Evolutionary conservation across 2,329 filamentous ascomycete species (phyloP).

Genomic region (Calonectria fujianensis): DNA sequence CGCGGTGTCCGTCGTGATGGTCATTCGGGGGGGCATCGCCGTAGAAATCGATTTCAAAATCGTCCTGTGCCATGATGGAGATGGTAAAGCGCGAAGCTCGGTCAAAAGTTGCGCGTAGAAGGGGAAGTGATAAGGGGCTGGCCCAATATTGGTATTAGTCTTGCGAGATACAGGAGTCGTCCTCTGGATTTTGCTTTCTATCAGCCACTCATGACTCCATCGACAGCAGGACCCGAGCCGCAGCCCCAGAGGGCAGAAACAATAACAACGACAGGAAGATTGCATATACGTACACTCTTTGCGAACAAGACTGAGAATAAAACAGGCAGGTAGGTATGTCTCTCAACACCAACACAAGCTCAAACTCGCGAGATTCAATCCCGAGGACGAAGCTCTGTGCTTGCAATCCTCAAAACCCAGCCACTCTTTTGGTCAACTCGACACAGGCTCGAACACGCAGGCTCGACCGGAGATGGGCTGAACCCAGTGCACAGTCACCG

Average conservation of each 20-base stretch:
- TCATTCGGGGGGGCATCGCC: conserved; percentile 74
- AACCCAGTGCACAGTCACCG: conserved; percentile 40
- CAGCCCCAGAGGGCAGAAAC: conserved; percentile 49
- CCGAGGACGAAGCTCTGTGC: conserved; percentile 80
- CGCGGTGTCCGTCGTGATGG: conserved; percentile 57
- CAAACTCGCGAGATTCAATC: conserved; percentile 56
- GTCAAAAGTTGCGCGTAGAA: conserved; percentile 41
- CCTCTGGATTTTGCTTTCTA: conserved; percentile 52
- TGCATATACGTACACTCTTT: conserved; percentile 75
- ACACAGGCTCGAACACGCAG: conserved; percentile 50
- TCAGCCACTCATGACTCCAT: conserved; percentile 53
- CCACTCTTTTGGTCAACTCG: conserved; percentile 39
- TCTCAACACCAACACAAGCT: conserved; percentile 48
- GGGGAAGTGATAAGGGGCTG: conserved; percentile 32
- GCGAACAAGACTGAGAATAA: conserved; percentile 49
- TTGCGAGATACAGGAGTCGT: conserved; percentile 54
- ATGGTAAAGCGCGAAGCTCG: conserved; percentile 42
- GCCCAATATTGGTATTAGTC: conserved; percentile 54
- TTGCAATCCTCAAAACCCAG: conserved; percentile 62
- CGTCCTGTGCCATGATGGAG: conserved; percentile 78
- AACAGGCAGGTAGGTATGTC: conserved; percentile 38
- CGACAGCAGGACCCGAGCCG: conserved; percentile 39
- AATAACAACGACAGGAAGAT: conserved; percentile 61
- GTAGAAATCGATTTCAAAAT: conserved; percentile 84
- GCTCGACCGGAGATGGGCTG: conserved; percentile 42